Base-by-base conservation (phyloP, 179 eudicot genomes). In the Patellifolia procumbens region DNA sequence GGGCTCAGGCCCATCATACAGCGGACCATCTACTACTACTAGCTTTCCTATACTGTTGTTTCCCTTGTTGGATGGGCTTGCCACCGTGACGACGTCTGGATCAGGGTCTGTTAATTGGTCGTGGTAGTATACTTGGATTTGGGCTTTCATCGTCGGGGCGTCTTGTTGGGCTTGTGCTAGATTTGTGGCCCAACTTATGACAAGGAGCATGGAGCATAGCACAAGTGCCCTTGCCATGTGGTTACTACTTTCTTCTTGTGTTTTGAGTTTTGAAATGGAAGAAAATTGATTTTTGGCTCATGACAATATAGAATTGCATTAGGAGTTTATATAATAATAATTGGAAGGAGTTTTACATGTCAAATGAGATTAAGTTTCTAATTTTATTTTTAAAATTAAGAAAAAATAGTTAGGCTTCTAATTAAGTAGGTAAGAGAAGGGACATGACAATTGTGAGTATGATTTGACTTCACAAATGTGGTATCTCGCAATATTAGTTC, bases 101-200 rank as follows among this genome's bases (percentile, higher is more conserved):
- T 69, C 69, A 11, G 69, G 48, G 69, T n/a, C 34, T 37, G 69
- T 64, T 64, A 19, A 17, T 34, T 34, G 10, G 73, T 43, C 11
- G 13, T 68, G 55, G 53, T 53, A 68, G 22, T 68, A 24, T 3
- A 43, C 19, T 22, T 68, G 32, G 19, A 42, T 22, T 22, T 12
- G 72, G 37, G 53, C 29, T 17, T 34, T 64, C 12, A 17, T 64
- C 2, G 12, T 34, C 1, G 2, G 5, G 35, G 11, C 24, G 16
- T 10, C 17, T 22, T 64, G 13, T 64, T 20, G n/a, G 26, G 72
- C 53, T 24, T 26, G 72, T 9, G 32, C 24, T 53, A 10, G 9
- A 1, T 53, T 53, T n/a, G n/a, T 53, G 7, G 10, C 24, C 58
- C 58, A 5, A 53, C 58, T 7, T n/a, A 53, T 19, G 58, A 24